Evolutionary conservation across 1,284 basidiomycete genomes (phyloP).

Genomic region (Cutaneotrichosporon cavernicola): DNA sequence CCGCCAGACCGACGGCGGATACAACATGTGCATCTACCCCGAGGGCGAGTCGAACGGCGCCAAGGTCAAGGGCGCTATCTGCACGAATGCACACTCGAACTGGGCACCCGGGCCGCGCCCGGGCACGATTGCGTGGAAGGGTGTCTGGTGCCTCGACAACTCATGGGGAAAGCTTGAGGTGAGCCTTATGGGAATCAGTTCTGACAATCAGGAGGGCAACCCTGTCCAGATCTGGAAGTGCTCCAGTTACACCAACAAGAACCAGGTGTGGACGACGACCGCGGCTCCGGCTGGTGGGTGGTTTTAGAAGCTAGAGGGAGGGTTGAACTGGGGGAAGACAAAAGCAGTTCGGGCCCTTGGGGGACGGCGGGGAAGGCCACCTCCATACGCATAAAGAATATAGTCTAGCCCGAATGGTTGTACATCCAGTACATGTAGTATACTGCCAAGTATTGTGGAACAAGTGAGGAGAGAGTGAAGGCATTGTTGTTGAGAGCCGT

Average conservation of each 20-base stretch:
- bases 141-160: not conserved
- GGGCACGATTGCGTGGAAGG: not conserved
- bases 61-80: not conserved
- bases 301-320: not conserved
- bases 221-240: not conserved
- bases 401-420: too few species aligned
- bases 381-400: too few species aligned
- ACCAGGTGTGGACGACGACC: not conserved
- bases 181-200: not conserved
- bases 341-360: too few species aligned
- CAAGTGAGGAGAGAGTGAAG: too few species aligned
- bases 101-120: not conserved
- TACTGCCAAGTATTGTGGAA: too few species aligned
- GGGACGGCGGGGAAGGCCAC: too few species aligned
- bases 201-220: not conserved
- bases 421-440: too few species aligned
- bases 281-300: not conserved
- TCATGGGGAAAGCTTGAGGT: not conserved
- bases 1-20: not conserved
- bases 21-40: not conserved
- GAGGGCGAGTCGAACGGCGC: not conserved
- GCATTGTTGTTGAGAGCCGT: not conserved
- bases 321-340: too few species aligned
- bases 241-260: not conserved
- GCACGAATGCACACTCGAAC: not conserved